These are phyloP conservation scores for Fusarium sp. DNA, from an alignment of 2,329 filamentous ascomycete genomes.

Conservation along the genomic window DNA sequence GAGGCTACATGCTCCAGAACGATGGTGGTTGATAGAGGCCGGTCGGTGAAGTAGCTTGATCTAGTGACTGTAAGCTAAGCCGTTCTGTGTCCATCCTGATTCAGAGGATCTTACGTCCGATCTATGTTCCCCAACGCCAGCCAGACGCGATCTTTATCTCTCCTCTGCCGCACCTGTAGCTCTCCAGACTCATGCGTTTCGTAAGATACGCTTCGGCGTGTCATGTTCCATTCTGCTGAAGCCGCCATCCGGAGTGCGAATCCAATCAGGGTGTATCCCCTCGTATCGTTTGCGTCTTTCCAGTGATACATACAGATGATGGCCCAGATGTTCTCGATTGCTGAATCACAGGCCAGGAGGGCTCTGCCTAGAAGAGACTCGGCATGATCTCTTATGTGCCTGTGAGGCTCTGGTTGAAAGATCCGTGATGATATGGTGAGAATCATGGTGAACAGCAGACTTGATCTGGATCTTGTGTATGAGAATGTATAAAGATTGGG, in stretches of 20 bases:
- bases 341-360: background rate
- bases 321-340: background rate
- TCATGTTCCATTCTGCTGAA: background rate
- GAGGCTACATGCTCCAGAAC: background rate
- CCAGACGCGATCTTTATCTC: background rate
- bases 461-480: background rate
- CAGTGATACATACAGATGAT: constrained; percentile 2
- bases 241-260: background rate
- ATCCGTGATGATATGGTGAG: background rate
- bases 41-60: background rate
- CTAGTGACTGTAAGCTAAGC: background rate
- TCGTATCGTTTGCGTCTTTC: background rate
- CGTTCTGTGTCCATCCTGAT: background rate
- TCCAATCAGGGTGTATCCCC: background rate
- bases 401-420: background rate
- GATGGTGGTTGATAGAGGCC: background rate
- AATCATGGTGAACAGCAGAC: background rate
- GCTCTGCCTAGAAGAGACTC: background rate
- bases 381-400: background rate
- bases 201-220: fast-evolving
- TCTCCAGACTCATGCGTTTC: background rate
- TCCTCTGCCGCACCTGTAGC: background rate
- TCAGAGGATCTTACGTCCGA: background rate
- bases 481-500: background rate
- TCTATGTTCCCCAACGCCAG: background rate